These are phyloP conservation scores for Fusarium sp. DNA, from an alignment of 2,329 filamentous ascomycete species.

Conservation along the genomic window DNA sequence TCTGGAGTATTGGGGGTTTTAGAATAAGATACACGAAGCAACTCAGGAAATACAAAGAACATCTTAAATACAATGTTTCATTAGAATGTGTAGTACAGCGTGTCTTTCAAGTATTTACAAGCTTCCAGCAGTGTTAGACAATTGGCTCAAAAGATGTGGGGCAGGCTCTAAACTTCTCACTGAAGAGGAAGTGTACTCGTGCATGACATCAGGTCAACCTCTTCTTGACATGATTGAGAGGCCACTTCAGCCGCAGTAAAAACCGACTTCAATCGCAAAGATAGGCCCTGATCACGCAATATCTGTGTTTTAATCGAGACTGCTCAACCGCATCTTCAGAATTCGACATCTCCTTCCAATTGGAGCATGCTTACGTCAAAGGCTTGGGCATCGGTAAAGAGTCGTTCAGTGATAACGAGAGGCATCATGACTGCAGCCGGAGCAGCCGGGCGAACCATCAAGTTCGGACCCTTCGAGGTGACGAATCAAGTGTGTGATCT, in stretches of 20 bases:
- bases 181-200: conserved; percentile 21
- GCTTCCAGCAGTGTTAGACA: conserved; percentile 28
- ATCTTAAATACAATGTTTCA: background rate
- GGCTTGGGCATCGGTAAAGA: conserved; percentile 20
- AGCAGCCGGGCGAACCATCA: conserved; percentile 53
- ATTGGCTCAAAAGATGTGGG: conserved; percentile 36
- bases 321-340: background rate
- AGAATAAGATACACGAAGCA: conserved; percentile 20
- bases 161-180: conserved; percentile 13
- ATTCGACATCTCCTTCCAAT: background rate
- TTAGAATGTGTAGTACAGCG: background rate
- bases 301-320: background rate
- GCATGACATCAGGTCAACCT: conserved; percentile 43
- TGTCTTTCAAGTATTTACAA: background rate
- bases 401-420: conserved; percentile 18
- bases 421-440: conserved; percentile 49
- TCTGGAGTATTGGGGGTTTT: conserved; percentile 4
- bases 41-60: background rate
- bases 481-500: conserved; percentile 71
- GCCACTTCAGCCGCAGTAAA: background rate
- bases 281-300: background rate
- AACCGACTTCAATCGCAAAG: background rate
- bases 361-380: conserved; percentile 40
- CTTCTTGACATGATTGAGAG: conserved; percentile 3
- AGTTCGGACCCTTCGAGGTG: conserved; percentile 82